Base-by-base conservation (phyloP, 345 rosid species). In the Eucalyptus paniculata region DNA sequence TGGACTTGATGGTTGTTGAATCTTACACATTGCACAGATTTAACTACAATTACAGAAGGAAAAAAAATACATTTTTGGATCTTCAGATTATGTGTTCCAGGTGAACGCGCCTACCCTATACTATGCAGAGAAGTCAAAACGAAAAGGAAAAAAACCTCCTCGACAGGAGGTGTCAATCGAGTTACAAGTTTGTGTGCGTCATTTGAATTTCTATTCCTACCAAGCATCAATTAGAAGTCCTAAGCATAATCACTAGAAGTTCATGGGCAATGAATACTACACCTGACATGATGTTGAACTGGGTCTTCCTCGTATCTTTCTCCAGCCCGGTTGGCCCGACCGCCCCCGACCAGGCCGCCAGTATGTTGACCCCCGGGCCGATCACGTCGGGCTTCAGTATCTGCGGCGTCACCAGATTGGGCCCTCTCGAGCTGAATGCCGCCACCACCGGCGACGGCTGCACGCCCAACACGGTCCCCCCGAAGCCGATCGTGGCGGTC, bases 391-490 rank as follows among this genome's bases (percentile, higher is more conserved):
- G 99, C 88, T 97, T 97, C 95, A 96, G 89, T 72, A 96, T 95
- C 89, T 96, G 94, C 23, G 97, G 96, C 10, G 96, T 96, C 42
- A 94, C 96, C 92, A 92, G 83, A 87, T 95, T 96, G 4, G 99
- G 99, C 30, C 99, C 99, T 88, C 99, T 91, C 1, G 99, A 96
- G 91, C 97, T 94, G 89, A 97, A 97, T 21, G 99, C 97, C 62
- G 99, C 98, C 37, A 96, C 99, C 23, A 96, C 97, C 11, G 99
- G 99, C 4, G 99, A 95, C 6, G 99, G 97, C 40, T 58, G 81
- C 12, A 95, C 94, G 44, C 93, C 92, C 90, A 96, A 88, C 51
- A 94, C 95, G 5, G 99, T 96, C 87, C 99, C 99, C 23, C 93
- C 93, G 26, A 97, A 97, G 11, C 89, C 91, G 42, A 97, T 89